These are phyloP conservation scores for Thelonectria rubi DNA, from an alignment of 2,329 filamentous ascomycete genomes.

Conservation along the genomic window DNA sequence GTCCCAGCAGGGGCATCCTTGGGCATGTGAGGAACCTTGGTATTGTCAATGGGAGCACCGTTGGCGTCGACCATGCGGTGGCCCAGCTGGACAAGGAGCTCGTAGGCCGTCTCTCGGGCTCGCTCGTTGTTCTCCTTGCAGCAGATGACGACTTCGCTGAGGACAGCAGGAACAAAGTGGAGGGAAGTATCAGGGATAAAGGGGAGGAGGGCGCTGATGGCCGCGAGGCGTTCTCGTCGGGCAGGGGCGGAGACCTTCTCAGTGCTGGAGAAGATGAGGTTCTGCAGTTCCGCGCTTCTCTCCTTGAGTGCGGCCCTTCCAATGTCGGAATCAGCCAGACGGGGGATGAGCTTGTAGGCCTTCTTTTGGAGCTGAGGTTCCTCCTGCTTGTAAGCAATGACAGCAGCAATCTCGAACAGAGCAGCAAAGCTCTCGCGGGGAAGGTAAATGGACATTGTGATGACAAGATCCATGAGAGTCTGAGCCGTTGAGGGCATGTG, in stretches of 20 bases:
- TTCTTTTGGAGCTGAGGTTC: constrained; percentile 98
- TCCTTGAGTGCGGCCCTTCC: constrained; percentile 80
- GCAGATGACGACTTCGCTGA: constrained; percentile 94
- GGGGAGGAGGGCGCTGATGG: constrained; percentile 81
- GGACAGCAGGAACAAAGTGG: constrained; percentile 90
- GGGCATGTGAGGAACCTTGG: constrained; percentile 87
- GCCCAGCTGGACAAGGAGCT: constrained; percentile 88
- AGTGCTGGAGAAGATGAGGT: constrained; percentile 79
- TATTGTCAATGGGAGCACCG: constrained; percentile 81
- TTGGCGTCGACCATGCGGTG: constrained; percentile 75
- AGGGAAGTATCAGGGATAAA: constrained; percentile 80
- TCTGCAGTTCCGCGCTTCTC: constrained; percentile 80
- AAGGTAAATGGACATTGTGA: constrained; percentile 94
- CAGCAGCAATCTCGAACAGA: constrained; percentile 86
- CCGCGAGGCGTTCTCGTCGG: constrained; percentile 83
- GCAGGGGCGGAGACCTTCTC: constrained; percentile 89
- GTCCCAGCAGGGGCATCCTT: constrained; percentile 77
- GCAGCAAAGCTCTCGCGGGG: constrained; percentile 84
- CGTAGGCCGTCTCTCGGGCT: constrained; percentile 87
- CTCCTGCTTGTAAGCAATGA: constrained; percentile 81
- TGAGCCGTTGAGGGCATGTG: constrained; percentile 93
- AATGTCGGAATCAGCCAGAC: constrained; percentile 81
- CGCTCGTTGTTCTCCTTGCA: constrained; percentile 99
- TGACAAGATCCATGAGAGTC: constrained; percentile 95
- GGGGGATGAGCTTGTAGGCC: constrained; percentile 96